A percentile compares a stretch with the other conserved stretches of the same genome.
phyloP scores from a whole-genome alignment of 2,329 filamentous ascomycete genomes.

The Aspergillus nomiae region DNA sequence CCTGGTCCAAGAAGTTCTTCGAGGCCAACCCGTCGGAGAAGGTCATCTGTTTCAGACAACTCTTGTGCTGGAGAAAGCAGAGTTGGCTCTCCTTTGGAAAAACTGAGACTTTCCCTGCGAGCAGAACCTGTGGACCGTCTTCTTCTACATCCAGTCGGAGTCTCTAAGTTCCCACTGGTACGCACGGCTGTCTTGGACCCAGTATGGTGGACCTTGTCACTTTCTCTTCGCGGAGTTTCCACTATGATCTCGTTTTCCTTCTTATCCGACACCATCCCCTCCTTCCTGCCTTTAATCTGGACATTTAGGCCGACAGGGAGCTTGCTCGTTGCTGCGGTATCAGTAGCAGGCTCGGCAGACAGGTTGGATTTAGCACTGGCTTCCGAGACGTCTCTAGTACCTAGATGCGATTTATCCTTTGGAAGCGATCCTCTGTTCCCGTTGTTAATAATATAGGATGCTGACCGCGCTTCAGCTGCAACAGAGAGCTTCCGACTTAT shows the following conservation, averaged over 20 bases:
- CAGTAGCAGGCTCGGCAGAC: slow-evolving; percentile 18
- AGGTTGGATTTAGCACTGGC: slow-evolving; percentile 32
- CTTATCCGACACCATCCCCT: slow-evolving; percentile 25
- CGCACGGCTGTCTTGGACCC: slow-evolving; percentile 22
- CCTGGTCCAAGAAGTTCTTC: slow-evolving; percentile 23
- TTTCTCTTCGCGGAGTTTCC: slow-evolving; percentile 22
- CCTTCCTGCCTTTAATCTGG: slow-evolving; percentile 37
- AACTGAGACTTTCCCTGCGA: slow-evolving; percentile 18
- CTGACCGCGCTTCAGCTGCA: slow-evolving; percentile 31
- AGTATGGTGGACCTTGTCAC: slow-evolving; percentile 17
- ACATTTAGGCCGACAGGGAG: slow-evolving; percentile 35
- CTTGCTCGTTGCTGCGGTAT: slow-evolving; percentile 23
- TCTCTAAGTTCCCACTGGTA: slow-evolving; percentile 23
- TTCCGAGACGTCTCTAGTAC: slow-evolving; percentile 34
- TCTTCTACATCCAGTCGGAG: slow-evolving; percentile 26
- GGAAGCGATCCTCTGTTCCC: slow-evolving; percentile 23
- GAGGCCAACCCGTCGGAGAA: slow-evolving; percentile 16
- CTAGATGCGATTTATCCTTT: slow-evolving; percentile 33
- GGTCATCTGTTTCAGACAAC: slow-evolving; percentile 17
- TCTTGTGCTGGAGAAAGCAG: slow-evolving; percentile 24
- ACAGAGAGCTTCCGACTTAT: slow-evolving; percentile 30
- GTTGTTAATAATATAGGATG: slow-evolving; percentile 26
- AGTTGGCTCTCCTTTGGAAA: slow-evolving; percentile 19
- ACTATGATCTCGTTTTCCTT: slow-evolving; percentile 24
- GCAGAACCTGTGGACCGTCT: slow-evolving; percentile 24